Conservation (phyloP, 2,329 filamentous ascomycete genomes). For the Aspergillus neoniger region DNA sequence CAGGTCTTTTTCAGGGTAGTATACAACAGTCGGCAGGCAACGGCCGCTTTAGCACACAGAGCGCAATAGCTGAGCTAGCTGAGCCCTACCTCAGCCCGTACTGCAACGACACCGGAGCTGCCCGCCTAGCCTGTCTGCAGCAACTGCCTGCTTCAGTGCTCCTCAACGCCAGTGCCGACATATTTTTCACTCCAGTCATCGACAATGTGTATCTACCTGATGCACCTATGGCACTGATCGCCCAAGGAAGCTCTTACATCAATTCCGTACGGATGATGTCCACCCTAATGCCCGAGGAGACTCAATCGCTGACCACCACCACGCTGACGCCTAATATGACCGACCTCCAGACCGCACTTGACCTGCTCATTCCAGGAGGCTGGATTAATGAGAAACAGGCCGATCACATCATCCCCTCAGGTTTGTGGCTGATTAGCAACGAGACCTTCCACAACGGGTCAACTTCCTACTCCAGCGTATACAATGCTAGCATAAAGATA, state of each 20-base stretch:
- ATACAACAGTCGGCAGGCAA: slow-evolving; percentile 47
- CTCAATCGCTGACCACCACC: slow-evolving; percentile 56
- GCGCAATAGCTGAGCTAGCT: slow-evolving; percentile 48
- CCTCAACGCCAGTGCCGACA: slow-evolving; percentile 9
- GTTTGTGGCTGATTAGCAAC: slow-evolving; percentile 57
- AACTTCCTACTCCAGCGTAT: not conserved
- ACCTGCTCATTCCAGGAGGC: slow-evolving; percentile 36
- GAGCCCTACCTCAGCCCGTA: slow-evolving; percentile 60
- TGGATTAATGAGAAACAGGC: slow-evolving; percentile 47
- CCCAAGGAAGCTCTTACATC: slow-evolving; percentile 47
- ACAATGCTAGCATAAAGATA: slow-evolving; percentile 55
- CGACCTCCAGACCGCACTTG: slow-evolving; percentile 47
- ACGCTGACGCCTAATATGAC: slow-evolving; percentile 48
- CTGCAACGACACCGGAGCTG: slow-evolving; percentile 51
- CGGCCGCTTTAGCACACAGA: slow-evolving; percentile 50
- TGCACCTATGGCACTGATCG: slow-evolving; percentile 50
- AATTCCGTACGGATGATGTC: slow-evolving; percentile 57
- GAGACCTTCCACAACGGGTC: slow-evolving; percentile 47
- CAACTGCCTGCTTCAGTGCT: slow-evolving; percentile 38
- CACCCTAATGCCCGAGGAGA: slow-evolving; percentile 58
- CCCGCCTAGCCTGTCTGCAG: slow-evolving; percentile 58
- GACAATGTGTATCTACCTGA: slow-evolving; percentile 60
- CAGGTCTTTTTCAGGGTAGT: slow-evolving; percentile 18
- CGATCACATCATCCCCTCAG: slow-evolving; percentile 46
- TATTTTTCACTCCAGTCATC: slow-evolving; percentile 55